Base-by-base conservation (phyloP, 257 asterid species). In the Solanum arcanum region DNA sequence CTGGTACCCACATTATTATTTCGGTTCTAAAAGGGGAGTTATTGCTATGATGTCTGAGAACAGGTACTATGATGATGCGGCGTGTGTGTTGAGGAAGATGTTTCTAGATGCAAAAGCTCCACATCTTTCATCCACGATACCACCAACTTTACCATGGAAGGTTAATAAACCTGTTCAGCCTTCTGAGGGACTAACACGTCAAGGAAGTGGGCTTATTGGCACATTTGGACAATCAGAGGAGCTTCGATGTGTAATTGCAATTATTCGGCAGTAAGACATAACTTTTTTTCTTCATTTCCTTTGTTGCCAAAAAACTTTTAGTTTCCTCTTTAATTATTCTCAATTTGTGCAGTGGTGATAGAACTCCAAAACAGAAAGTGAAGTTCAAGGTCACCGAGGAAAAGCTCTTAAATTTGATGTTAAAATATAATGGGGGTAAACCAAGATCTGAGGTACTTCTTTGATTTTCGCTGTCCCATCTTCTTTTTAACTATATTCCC, bases 321-420 rank as follows among this genome's bases (percentile, higher is more conserved):
- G 56, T 27, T 27, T 27, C 42, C 42, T 16, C 66, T 27, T 25
- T 29, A 47, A 74, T 88, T 72, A 47, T 47, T 73, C 87, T 72
- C 39, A 72, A 72, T 64, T 85, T 75, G 37, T 72, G 76, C 96
- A 97, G 99, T 90, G 99, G 99, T 78, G 99, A 97, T 89, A 95
- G 99, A 93, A 97, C 99, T 91, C 99, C 99, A 33, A 97, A 97
- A 90, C 99, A 97, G 93, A 97, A 97, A 88, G 99, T 97, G 94
- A 97, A 97, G 94, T 89, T 97, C 93, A 93, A 92, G 89, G 99
- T 95, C 89, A 97, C 99, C 0, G 98, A 97, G 93, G 99, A 97
- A 87, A 97, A 93, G 87, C 98, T 97, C 89, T 87, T 97, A 86
- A 97, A 95, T 94, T 92, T 97, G 94, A 97, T 97, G 99, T 91